Evolutionary conservation across 495 filamentous ascomycete species (phyloP).

Genomic region (Podospora conica): DNA sequence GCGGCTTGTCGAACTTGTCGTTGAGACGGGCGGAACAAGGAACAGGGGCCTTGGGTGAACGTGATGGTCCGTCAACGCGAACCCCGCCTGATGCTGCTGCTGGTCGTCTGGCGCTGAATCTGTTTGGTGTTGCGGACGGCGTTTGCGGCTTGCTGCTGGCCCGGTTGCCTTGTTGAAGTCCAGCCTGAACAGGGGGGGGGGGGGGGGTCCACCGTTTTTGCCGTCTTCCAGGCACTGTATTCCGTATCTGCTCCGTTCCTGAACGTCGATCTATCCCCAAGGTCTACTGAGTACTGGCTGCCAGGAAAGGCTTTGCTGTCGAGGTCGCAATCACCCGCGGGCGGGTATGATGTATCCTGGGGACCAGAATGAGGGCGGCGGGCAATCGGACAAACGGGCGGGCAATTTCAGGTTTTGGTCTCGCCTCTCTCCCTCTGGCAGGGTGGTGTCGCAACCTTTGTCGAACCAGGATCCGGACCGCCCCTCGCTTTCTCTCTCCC

Average conservation of each 20-base stretch:
- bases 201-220: background rate
- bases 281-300: too few relatives aligned
- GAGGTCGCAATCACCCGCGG: background rate
- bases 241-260: background rate
- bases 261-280: background rate
- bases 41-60: conserved; percentile 2
- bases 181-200: background rate
- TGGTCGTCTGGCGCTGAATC: background rate
- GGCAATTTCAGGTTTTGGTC: background rate
- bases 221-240: background rate
- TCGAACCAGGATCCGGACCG: conserved; percentile 7
- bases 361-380: background rate
- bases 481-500: background rate
- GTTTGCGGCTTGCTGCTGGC: background rate
- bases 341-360: background rate
- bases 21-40: conserved; percentile 4
- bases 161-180: background rate
- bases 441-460: background rate
- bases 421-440: background rate
- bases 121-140: background rate
- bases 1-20: background rate
- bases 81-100: background rate
- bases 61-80: background rate
- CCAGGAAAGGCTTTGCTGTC: background rate
- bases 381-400: background rate